phyloP scores from a whole-genome alignment of 2,329 filamentous ascomycete genomes.

The Seiridium unicorne region DNA sequence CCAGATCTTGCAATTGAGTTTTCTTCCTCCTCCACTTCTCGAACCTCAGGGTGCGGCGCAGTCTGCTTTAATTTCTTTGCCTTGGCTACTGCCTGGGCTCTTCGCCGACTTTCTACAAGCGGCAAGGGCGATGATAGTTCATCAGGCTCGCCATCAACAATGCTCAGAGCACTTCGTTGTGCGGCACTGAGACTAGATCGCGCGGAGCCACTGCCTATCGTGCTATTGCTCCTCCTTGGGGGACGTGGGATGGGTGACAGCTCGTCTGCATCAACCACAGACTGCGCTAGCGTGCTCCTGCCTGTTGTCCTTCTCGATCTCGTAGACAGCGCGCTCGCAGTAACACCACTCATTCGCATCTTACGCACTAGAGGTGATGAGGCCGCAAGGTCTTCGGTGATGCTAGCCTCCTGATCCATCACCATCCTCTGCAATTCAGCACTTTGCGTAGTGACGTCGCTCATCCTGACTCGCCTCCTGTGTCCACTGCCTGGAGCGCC shows the following conservation, averaged over 20 bases:
- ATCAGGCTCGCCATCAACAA: conserved; percentile 10
- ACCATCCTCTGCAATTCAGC: conserved; percentile 41
- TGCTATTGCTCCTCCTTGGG: conserved; percentile 18
- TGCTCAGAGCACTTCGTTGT: conserved; percentile 17
- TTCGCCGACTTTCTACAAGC: conserved; percentile 9
- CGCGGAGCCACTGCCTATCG: conserved; percentile 16
- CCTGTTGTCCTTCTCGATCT: conserved; percentile 26
- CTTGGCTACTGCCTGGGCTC: conserved; percentile 8
- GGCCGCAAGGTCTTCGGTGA: conserved; percentile 27
- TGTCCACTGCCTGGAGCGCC: conserved; percentile 56
- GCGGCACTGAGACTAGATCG: conserved; percentile 22
- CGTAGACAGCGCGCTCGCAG: conserved; percentile 20
- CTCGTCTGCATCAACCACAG: conserved; percentile 14
- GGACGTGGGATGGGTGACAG: conserved; percentile 17
- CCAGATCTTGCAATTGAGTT: background rate
- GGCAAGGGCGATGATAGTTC: conserved; percentile 24
- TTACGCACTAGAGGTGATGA: conserved; percentile 45
- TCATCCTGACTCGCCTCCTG: conserved; percentile 37
- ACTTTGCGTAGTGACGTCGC: conserved; percentile 36
- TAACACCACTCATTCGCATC: conserved; percentile 32
- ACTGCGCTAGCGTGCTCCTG: conserved; percentile 12
- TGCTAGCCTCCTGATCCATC: conserved; percentile 25
- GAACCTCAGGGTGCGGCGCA: conserved; percentile 6
- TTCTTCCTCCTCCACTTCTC: background rate
- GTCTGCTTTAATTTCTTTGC: background rate